Percentiles rank a stretch among this genome's conserved stretches.
Conservation (phyloP, 352 stramenopile species). For the Phytophthora cajani region DNA sequence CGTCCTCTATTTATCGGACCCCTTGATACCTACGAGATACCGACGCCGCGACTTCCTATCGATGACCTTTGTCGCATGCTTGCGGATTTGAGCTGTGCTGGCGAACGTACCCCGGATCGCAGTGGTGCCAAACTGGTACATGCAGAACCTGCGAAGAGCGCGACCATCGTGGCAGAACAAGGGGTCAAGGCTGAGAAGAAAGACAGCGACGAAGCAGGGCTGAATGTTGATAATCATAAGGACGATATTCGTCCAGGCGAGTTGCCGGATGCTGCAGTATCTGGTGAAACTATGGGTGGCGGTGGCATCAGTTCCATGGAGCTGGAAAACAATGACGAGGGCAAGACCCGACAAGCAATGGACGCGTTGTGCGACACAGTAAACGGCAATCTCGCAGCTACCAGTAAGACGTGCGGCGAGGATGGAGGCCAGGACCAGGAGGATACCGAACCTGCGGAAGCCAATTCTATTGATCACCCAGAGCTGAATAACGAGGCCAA, state of each 20-base stretch:
- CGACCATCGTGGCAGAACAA: neutral
- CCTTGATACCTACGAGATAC: constrained; percentile 34
- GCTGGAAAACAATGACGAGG: neutral
- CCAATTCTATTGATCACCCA: neutral
- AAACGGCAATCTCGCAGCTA: neutral
- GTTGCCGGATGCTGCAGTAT: neutral
- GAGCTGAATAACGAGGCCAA: constrained; percentile 2
- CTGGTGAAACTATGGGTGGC: neutral
- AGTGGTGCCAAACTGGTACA: neutral
- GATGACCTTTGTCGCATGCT: constrained; percentile 37
- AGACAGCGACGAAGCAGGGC: neutral
- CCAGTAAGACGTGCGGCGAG: neutral
- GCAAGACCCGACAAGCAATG: neutral
- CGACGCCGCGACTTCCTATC: constrained; percentile 19
- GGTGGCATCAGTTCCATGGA: neutral
- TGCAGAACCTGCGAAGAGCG: neutral
- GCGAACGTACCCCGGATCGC: neutral
- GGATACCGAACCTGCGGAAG: neutral
- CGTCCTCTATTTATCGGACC: constrained; percentile 35
- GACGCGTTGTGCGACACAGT: neutral
- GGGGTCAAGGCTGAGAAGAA: neutral
- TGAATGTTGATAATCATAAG: neutral
- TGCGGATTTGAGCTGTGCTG: constrained; percentile 7
- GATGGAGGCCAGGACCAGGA: neutral
- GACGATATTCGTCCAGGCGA: neutral